Base-by-base conservation (phyloP, 2,329 filamentous ascomycete species). In the Aspergillus sp. region DNA sequence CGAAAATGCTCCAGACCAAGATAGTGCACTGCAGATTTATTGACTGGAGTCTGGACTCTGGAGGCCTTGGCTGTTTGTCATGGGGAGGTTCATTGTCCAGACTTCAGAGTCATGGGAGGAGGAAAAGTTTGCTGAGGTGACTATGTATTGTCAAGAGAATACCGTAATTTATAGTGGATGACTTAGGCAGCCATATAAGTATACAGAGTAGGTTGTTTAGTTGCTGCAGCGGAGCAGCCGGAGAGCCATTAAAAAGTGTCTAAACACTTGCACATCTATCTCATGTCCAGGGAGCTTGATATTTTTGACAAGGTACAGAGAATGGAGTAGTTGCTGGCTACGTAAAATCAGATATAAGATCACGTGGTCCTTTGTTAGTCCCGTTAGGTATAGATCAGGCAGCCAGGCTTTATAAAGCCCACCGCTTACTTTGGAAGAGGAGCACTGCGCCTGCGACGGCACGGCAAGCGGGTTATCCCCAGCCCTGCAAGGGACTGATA, bases 71-170 rank as follows among this genome's bases (percentile, higher is more conserved):
- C 50, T 47, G 46, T 33, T 49, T 48, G 33, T 48, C 23, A 45
- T 55, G 37, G 41, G 19, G 43, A 17, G 24, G 27, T n/a, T 17
- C 19, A 21, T 33, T 17, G 14, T 17, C 4, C 14, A 23, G 50
- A 35, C 50, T 60, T 6, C 14, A 23, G 50, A 35, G 54, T 60
- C 57, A 60, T 54, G 54, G 54, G 46, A 33, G 5, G 31, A 54
- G 5, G 31, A 54, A 43, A 48, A 54, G 33, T 54, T 54, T 54
- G 37, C 24, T 33, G 9, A 31, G 27, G n/a, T 43, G 40, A 50
- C 35, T 7, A 0, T n/a, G 19, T 21, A 33, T 31, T 23, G 55
- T 60, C 50, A 60, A 37, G 35, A 57, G 41, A 52, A 37, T 60
- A 60, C 58, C 50, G 23, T 11, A 39, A 27, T 9, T 50, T 41